A percentile compares a stretch with the other conserved stretches of the same genome.
phyloP scores from a whole-genome alignment of 129 eudicot genomes.

The Apium graveolens region DNA sequence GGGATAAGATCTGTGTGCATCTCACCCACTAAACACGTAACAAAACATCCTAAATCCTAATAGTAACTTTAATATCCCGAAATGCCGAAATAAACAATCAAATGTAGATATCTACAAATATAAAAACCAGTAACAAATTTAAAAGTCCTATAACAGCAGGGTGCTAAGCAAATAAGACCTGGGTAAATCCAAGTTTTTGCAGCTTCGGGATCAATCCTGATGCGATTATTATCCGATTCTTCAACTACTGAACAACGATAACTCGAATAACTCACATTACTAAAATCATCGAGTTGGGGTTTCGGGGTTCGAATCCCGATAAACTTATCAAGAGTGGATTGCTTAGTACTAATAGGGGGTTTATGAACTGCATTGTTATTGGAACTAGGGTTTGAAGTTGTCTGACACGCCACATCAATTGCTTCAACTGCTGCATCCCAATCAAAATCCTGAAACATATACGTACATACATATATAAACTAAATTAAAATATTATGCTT shows the following conservation, averaged over 20 bases:
- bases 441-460: conserved; percentile 47
- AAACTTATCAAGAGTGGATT: conserved; percentile 62
- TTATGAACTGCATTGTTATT: neutral
- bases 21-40: too few relatives aligned
- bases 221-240: conserved; percentile 19
- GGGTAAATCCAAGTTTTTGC: conserved; percentile 92
- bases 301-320: conserved; percentile 13
- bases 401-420: conserved; percentile 56
- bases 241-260: conserved; percentile 10
- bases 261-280: neutral
- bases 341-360: conserved; percentile 26
- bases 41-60: neutral
- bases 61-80: neutral
- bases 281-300: neutral
- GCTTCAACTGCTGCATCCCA: conserved; percentile 77
- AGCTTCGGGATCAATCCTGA: conserved; percentile 61
- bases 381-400: conserved; percentile 7
- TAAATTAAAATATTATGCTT: neutral
- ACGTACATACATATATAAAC: too few relatives aligned
- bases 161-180: conserved; percentile 22
- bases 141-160: neutral
- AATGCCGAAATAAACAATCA: neutral
- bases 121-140: too few relatives aligned
- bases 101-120: too few relatives aligned
- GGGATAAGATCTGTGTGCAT: too few relatives aligned